These are phyloP conservation scores for Monilinia fructigena DNA, from an alignment of 2,329 filamentous ascomycete species.

Conservation along the genomic window DNA sequence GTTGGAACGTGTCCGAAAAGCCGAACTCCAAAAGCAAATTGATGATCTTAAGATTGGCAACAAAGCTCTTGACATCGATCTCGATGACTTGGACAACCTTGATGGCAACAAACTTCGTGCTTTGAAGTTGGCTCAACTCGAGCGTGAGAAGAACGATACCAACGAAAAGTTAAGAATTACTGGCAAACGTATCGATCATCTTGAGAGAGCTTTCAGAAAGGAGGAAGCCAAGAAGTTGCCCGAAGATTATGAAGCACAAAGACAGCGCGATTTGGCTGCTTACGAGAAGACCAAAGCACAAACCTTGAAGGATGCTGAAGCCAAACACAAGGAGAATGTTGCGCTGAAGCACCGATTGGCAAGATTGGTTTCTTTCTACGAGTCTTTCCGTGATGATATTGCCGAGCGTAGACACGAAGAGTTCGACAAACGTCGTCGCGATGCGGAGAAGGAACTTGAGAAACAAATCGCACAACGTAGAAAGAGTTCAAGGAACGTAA, in stretches of 20 bases:
- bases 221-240: conserved; percentile 91
- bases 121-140: conserved; percentile 91
- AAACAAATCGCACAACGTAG: conserved; percentile 84
- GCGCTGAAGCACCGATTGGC: conserved; percentile 90
- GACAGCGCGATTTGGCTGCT: conserved; percentile 71
- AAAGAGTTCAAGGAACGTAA: conserved; percentile 84
- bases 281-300: conserved; percentile 78
- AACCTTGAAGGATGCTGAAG: conserved; percentile 75
- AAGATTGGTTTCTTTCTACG: conserved; percentile 80
- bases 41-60: conserved; percentile 86
- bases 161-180: conserved; percentile 88
- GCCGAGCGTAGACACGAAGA: conserved; percentile 87
- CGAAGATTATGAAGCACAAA: conserved; percentile 81
- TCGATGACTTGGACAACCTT: conserved; percentile 79
- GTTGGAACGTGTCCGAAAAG: conserved; percentile 83
- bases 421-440: conserved; percentile 90
- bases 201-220: conserved; percentile 94
- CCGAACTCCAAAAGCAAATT: conserved; percentile 90
- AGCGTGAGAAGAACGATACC: conserved; percentile 97
- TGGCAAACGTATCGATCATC: conserved; percentile 92
- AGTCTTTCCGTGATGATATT: conserved; percentile 76
- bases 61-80: conserved; percentile 72
- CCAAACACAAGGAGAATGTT: conserved; percentile 88
- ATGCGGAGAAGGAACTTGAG: conserved; percentile 90
- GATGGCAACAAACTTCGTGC: conserved; percentile 88